A percentile compares a stretch with the other conserved stretches of the same genome.
phyloP scores from a whole-genome alignment of 225 moss, liverwort and hornwort genomes.

The Pleurozium schreberi region DNA sequence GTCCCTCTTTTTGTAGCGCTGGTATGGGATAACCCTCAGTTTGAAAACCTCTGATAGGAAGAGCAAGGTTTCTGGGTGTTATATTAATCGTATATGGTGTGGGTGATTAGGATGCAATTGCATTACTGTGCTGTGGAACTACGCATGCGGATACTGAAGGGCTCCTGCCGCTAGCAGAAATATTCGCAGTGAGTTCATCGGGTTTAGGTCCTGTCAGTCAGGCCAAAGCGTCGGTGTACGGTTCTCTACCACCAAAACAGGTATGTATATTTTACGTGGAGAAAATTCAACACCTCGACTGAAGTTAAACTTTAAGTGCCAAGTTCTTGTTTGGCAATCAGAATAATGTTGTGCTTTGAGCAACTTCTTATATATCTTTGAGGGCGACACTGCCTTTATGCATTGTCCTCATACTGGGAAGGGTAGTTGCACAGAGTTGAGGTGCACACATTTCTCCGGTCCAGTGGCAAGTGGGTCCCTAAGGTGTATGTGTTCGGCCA shows the following conservation, averaged over 20 bases:
- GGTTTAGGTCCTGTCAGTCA: slow-evolving; percentile 22
- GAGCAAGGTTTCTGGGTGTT: not conserved
- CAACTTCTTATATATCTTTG: not conserved
- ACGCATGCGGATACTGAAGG: not conserved
- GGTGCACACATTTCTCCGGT: slow-evolving; percentile 31
- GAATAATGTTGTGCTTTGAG: not conserved
- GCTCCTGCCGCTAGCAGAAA: slow-evolving; percentile 15
- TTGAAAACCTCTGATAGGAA: not conserved
- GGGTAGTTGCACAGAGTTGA: slow-evolving; percentile 45
- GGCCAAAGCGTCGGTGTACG: not conserved
- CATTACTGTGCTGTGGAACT: slow-evolving; percentile 20
- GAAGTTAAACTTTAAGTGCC: no score
- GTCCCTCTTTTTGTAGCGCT: not conserved
- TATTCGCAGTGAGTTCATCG: slow-evolving; percentile 12
- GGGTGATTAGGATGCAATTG: slow-evolving; percentile 15
- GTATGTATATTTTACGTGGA: slow-evolving; percentile 3
- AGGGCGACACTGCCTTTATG: slow-evolving; percentile 8
- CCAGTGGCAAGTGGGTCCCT: slow-evolving; percentile 19
- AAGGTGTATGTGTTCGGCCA: slow-evolving; percentile 16
- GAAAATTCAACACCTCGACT: no score
- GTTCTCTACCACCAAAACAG: slow-evolving; percentile 10
- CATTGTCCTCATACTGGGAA: slow-evolving; percentile 14
- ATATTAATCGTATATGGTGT: not conserved
- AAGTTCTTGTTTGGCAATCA: no score
- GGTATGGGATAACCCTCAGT: not conserved